A percentile compares a stretch with the other conserved stretches of the same genome.
phyloP scores from a whole-genome alignment of 2,329 filamentous ascomycete genomes.

The Claviceps pusilla region DNA sequence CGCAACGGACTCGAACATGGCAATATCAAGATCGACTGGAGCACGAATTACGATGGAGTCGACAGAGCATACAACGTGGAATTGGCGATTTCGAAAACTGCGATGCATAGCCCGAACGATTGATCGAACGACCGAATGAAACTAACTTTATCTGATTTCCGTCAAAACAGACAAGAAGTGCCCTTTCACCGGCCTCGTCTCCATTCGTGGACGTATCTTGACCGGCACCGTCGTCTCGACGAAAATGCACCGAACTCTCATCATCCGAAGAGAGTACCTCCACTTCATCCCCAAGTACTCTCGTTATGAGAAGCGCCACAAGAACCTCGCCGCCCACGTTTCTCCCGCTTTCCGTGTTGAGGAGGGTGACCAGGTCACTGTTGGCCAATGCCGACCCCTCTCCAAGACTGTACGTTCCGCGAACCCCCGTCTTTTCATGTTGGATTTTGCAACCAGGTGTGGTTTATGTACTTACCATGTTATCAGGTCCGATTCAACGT shows the following conservation, averaged over 20 bases:
- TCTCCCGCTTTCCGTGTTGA: slow-evolving; percentile 99
- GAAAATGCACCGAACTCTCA: slow-evolving; percentile 99
- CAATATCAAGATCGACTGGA: slow-evolving; percentile 4
- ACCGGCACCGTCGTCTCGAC: slow-evolving; percentile 98
- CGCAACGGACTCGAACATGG: slow-evolving; percentile 7
- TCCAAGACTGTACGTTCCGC: slow-evolving; percentile 89
- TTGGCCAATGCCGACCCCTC: slow-evolving; percentile 97
- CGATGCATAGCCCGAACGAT: background rate
- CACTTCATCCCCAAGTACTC: slow-evolving; percentile 99
- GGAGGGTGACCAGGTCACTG: slow-evolving; percentile 97
- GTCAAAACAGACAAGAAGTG: slow-evolving; percentile 87
- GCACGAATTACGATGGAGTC: background rate
- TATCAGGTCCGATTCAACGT: slow-evolving; percentile 94
- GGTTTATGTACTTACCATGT: slow-evolving; percentile 11
- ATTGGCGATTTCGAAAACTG: background rate
- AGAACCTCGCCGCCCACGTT: slow-evolving; percentile 98
- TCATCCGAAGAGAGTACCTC: slow-evolving; percentile 99
- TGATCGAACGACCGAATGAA: background rate
- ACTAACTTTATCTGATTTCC: background rate
- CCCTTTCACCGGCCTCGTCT: slow-evolving; percentile 98
- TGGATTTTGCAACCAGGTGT: background rate
- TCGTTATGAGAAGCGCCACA: slow-evolving; percentile 99
- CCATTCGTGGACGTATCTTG: slow-evolving; percentile 99
- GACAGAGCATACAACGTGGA: background rate
- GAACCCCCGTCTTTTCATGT: too few relatives aligned